Evolutionary conservation across 129 eudicot genomes (phyloP).

Genomic region (Centaurea solstitialis): DNA sequence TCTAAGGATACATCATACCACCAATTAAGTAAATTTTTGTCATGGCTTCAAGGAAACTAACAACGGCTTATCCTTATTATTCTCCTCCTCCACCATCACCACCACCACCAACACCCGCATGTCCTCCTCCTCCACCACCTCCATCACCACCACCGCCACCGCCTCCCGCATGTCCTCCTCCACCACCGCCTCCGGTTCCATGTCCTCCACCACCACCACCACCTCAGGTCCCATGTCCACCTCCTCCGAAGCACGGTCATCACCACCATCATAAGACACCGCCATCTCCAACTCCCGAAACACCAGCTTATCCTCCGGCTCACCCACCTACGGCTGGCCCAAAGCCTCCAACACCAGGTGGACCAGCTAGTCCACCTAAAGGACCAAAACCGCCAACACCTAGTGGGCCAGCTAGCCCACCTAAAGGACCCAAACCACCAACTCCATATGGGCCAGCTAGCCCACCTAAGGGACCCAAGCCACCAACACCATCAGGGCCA

Average conservation of each 20-base stretch:
- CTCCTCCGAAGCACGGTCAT: slow-evolving; percentile 34
- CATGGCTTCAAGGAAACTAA: slow-evolving; percentile 36
- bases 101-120: slow-evolving; percentile 28
- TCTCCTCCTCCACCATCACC: slow-evolving; percentile 42
- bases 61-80: slow-evolving; percentile 37
- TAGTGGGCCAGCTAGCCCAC: slow-evolving; percentile 23
- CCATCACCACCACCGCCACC: slow-evolving; percentile 25
- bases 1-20: slow-evolving; percentile 1
- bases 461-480: slow-evolving; percentile 34
- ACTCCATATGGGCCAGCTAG: slow-evolving; percentile 29
- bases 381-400: slow-evolving; percentile 34
- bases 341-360: slow-evolving; percentile 19
- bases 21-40: background rate
- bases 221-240: slow-evolving; percentile 33
- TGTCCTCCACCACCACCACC: slow-evolving; percentile 35
- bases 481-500: slow-evolving; percentile 38
- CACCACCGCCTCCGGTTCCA: slow-evolving; percentile 26
- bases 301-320: slow-evolving; percentile 33
- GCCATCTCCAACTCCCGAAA: slow-evolving; percentile 26
- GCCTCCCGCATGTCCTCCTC: slow-evolving; percentile 23
- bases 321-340: slow-evolving; percentile 30
- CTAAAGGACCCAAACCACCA: slow-evolving; percentile 37
- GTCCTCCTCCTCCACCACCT: slow-evolving; percentile 10
- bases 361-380: slow-evolving; percentile 18
- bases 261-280: slow-evolving; percentile 28